phyloP scores from a whole-genome alignment of 208 protist genomes.

The Crithidia fasciculata region DNA sequence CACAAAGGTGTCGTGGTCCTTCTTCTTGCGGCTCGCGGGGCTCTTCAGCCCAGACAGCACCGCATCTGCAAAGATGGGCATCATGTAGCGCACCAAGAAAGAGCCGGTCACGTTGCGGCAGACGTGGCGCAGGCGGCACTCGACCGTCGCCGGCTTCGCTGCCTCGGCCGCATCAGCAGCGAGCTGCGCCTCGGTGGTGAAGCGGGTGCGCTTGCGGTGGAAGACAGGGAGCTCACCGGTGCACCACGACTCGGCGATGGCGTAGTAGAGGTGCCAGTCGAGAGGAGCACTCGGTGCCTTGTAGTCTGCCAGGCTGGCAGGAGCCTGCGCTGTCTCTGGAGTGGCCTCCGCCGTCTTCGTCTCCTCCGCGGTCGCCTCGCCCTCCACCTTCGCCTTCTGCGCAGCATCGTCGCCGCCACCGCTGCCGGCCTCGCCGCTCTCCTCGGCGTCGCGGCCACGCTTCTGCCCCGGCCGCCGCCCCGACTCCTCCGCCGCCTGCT shows the following conservation, averaged over 20 bases:
- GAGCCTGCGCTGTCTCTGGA: conserved; percentile 9
- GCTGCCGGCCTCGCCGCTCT: conserved; percentile 9
- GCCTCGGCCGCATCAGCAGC: conserved; percentile 26
- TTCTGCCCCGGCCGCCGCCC: conserved; percentile 34
- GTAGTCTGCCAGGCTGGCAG: conserved; percentile 39
- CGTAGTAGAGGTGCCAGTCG: conserved; percentile 75
- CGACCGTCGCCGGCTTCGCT: conserved; percentile 24
- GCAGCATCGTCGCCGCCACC: conserved; percentile 4
- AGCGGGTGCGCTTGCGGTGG: conserved; percentile 17
- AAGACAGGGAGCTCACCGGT: conserved; percentile 31
- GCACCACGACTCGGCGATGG: conserved; percentile 63
- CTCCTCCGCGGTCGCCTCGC: not conserved
- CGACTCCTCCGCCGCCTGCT: conserved; percentile 23
- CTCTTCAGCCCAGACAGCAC: conserved; percentile 54
- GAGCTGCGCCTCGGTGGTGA: conserved; percentile 20
- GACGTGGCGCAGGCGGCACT: conserved; percentile 56
- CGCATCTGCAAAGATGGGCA: conserved; percentile 75
- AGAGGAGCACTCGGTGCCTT: conserved; percentile 30
- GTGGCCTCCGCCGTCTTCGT: not conserved
- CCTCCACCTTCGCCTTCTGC: conserved; percentile 35
- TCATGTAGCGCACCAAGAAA: conserved; percentile 65
- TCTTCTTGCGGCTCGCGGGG: conserved; percentile 28
- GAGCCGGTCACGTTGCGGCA: conserved; percentile 78
- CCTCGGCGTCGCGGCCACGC: conserved; percentile 40
- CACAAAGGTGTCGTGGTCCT: conserved; percentile 40